These are phyloP conservation scores for Carallia pectinifolia DNA, from an alignment of 345 rosid genomes.

Conservation along the genomic window DNA sequence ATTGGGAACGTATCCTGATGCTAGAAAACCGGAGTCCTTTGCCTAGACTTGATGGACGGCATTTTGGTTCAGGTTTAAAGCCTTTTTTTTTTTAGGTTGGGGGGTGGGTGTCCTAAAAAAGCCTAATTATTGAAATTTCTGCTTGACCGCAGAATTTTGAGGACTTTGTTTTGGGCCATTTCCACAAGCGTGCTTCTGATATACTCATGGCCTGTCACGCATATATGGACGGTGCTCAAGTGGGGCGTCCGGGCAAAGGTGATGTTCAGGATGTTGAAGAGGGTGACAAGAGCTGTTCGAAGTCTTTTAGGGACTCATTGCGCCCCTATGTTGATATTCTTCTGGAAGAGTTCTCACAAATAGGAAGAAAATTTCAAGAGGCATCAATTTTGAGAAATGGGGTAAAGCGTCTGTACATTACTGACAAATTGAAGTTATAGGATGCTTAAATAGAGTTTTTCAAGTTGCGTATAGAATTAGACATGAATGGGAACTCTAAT, in stretches of 20 bases:
- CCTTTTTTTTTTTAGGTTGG: background rate
- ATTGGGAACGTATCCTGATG: too few relatives aligned
- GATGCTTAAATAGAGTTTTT: slow-evolving; percentile 2
- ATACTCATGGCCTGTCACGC: slow-evolving; percentile 74
- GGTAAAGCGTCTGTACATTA: slow-evolving; percentile 1
- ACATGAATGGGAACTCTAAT: slow-evolving; percentile 6
- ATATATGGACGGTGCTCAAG: slow-evolving; percentile 66
- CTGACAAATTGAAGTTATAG: slow-evolving; percentile 11
- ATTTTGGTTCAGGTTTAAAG: background rate
- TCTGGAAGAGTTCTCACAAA: slow-evolving; percentile 40
- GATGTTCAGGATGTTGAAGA: slow-evolving; percentile 50
- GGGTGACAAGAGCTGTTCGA: slow-evolving; percentile 43
- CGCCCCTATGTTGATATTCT: slow-evolving; percentile 38
- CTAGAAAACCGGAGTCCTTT: too few relatives aligned
- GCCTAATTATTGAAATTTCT: slow-evolving; percentile 2
- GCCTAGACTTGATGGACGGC: background rate
- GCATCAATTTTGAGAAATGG: slow-evolving; percentile 20
- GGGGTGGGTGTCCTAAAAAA: too few relatives aligned
- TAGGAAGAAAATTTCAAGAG: slow-evolving; percentile 34
- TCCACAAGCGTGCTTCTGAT: slow-evolving; percentile 54
- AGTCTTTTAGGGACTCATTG: slow-evolving; percentile 40
- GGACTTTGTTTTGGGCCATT: slow-evolving; percentile 72
- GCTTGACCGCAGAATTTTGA: slow-evolving; percentile 63
- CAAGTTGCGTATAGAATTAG: slow-evolving; percentile 22
- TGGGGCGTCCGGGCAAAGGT: slow-evolving; percentile 56